Evolutionary conservation across 169 alveolate species (phyloP), one percentile per base, ranked within the genome.

Genomic region (Plasmodium billcollinsi): DNA sequence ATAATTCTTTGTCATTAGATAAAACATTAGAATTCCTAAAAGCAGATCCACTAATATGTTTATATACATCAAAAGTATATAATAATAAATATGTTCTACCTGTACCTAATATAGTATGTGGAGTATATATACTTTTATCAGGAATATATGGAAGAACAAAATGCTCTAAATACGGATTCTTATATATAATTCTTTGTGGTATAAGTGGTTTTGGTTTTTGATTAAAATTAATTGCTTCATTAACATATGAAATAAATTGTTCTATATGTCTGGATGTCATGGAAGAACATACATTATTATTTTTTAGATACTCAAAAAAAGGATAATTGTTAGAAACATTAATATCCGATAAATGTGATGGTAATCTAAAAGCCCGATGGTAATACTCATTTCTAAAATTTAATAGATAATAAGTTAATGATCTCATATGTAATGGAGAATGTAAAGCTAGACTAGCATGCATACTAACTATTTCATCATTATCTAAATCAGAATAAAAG

Each of bases 401-500:
- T 74, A 85, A 71, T 24, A 85, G 7, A 62, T 70, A 85, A 52
- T 85, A 85, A 43, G 66, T 49, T 59, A 85, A 63, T 24, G 88
- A 71, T 71, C 92, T 85, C 92, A 85, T 85, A 62, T 71, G 72
- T 11, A 71, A 2, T 7, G 74, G n/a, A 0, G 92, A 85, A 70
- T 85, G 88, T 59, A 85, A 61, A 9, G 76, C 92, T 49, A 85
- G 72, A 63, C 71, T 47, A 9, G 76, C 47, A 56, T 85, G 58
- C 26, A 85, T 47, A 47, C 88, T 85, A 18, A 72, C 50, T 1
- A 85, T 0, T 47, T 85, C 92, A 47, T 85, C 92, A 85, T 70
- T 85, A 52, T 85, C 92, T 39, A 85, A 71, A 85, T 85, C 92
- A 21, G 92, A 43, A 61, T 85, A 85, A 59, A 43, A 71, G 54